phyloP scores from a whole-genome alignment of 1,284 basidiomycete genomes.

The Mycena sp. region DNA sequence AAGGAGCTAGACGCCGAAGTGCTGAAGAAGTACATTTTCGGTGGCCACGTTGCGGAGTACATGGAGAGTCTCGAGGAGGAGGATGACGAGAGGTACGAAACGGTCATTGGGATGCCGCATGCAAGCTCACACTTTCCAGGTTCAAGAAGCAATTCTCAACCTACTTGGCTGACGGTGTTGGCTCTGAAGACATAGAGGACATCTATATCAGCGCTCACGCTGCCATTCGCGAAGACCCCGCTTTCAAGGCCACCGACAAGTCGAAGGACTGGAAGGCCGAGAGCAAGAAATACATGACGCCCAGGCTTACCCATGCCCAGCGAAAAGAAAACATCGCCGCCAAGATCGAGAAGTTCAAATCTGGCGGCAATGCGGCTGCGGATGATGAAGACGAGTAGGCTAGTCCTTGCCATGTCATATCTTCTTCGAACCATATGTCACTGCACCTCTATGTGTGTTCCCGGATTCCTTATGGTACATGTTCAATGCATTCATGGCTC shows the following conservation, averaged over 20 bases:
- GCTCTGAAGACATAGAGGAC: conserved; percentile 98
- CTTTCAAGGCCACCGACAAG: conserved; percentile 94
- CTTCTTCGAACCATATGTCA: conserved; percentile 12
- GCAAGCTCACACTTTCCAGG: too few species aligned
- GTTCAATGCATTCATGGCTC: conserved; percentile 22
- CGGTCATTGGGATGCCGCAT: too few species aligned
- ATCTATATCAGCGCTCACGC: conserved; percentile 92
- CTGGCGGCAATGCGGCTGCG: conserved; percentile 59
- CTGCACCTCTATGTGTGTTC: too few species aligned
- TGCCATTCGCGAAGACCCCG: conserved; percentile 95
- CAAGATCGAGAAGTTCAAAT: conserved; percentile 89
- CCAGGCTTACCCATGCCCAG: conserved; percentile 83
- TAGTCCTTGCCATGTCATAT: conserved; percentile 47
- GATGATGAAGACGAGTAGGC: conserved; percentile 68
- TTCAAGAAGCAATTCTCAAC: conserved; percentile 99
- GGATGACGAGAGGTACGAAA: conserved; percentile 92
- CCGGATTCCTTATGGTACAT: conserved; percentile 1
- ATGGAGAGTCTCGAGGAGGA: conserved; percentile 99
- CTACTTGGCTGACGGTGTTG: conserved; percentile 95
- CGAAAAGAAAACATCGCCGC: conserved; percentile 81
- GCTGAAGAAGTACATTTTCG: conserved; percentile 98
- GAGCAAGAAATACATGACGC: conserved; percentile 76
- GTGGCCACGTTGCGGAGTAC: conserved; percentile 99
- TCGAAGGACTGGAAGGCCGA: conserved; percentile 94
- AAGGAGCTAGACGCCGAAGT: conserved; percentile 97